Conservation (phyloP, 192 early-diverging fungal genomes). For the Dimargaris cristalligena region DNA sequence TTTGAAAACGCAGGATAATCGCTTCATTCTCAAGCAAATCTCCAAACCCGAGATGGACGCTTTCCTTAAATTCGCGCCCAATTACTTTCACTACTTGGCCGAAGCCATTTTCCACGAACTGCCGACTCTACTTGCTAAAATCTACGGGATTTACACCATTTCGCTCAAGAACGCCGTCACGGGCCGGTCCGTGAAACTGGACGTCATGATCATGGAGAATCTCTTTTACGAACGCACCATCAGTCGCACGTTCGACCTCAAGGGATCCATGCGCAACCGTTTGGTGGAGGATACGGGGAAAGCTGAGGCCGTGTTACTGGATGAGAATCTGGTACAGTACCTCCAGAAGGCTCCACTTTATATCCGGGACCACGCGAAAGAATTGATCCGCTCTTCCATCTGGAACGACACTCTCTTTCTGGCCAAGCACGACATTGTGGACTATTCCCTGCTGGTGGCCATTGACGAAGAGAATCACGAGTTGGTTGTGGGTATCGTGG, state of each 20-base stretch:
- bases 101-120: slow-evolving; percentile 61
- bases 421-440: slow-evolving; percentile 90
- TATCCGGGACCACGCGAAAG: slow-evolving; percentile 79
- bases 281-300: slow-evolving; percentile 74
- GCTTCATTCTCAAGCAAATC: slow-evolving; percentile 83
- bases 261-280: slow-evolving; percentile 88
- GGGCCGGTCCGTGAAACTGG: slow-evolving; percentile 72
- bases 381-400: slow-evolving; percentile 64
- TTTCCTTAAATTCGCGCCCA: slow-evolving; percentile 75
- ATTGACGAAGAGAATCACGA: slow-evolving; percentile 74
- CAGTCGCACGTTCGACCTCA: slow-evolving; percentile 72
- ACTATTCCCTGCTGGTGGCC: slow-evolving; percentile 90
- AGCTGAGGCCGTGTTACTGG: slow-evolving; percentile 73
- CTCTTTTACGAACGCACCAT: slow-evolving; percentile 77
- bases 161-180: slow-evolving; percentile 71
- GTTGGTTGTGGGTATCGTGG: slow-evolving; percentile 94
- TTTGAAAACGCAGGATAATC: slow-evolving; percentile 78
- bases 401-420: slow-evolving; percentile 92
- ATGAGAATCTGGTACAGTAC: slow-evolving; percentile 73
- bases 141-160: slow-evolving; percentile 85
- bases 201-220: slow-evolving; percentile 92
- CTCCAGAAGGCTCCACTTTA: slow-evolving; percentile 76
- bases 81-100: slow-evolving; percentile 76
- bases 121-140: slow-evolving; percentile 71
- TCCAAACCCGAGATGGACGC: slow-evolving; percentile 70